A percentile compares a stretch with the other conserved stretches of the same genome.
Conservation (phyloP, 805 yeast genomes). For the Tetrapisispora arboricola region DNA sequence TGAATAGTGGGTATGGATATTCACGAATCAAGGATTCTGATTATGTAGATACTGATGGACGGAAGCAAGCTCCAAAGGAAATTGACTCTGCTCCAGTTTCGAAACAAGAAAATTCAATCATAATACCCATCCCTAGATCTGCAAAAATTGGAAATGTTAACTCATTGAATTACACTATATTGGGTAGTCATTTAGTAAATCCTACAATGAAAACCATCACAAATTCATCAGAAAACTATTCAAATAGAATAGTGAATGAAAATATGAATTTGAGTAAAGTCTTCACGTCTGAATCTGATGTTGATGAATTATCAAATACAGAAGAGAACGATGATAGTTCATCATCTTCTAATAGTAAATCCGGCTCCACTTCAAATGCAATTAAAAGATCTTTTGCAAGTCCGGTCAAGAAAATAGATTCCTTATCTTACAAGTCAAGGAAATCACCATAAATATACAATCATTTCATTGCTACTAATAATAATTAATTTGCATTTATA, state of each 20-base stretch:
- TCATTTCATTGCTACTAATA: neutral
- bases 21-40: slow-evolving; percentile 5
- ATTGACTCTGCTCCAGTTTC: slow-evolving; percentile 6
- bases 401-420: neutral
- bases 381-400: slow-evolving; percentile 1
- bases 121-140: slow-evolving; percentile 2
- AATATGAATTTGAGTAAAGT: neutral
- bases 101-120: neutral
- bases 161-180: neutral
- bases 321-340: neutral
- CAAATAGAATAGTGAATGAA: neutral
- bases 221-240: neutral
- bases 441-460: neutral
- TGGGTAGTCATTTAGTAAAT: neutral
- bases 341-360: neutral
- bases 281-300: slow-evolving; percentile 2
- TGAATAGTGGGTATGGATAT: slow-evolving; percentile 16
- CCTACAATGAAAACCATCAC: neutral
- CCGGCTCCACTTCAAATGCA: neutral
- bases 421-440: neutral
- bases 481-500: neutral
- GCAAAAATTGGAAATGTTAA: neutral
- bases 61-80: slow-evolving; percentile 3
- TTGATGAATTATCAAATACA: slow-evolving; percentile 1
- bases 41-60: neutral